phyloP scores from a whole-genome alignment of 2,329 filamentous ascomycete genomes.

The Juglanconis sp. region DNA sequence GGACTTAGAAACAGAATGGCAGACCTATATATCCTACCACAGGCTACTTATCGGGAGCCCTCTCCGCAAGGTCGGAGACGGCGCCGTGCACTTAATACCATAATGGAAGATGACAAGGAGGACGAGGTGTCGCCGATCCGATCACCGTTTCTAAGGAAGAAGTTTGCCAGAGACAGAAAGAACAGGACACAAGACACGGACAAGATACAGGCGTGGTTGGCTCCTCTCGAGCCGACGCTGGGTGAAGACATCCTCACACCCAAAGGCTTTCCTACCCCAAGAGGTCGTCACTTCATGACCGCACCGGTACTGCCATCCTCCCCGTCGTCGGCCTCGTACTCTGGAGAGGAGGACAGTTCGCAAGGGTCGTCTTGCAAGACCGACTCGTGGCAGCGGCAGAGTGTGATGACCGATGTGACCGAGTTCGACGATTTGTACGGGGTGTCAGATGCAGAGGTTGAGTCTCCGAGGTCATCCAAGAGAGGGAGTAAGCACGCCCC shows the following conservation, averaged over 20 bases:
- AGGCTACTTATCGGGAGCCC: constrained; percentile 36
- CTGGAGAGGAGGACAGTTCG: constrained; percentile 33
- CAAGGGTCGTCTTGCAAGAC: constrained; percentile 51
- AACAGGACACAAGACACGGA: constrained; percentile 31
- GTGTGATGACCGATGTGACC: constrained; percentile 61
- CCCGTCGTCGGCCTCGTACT: constrained; percentile 50
- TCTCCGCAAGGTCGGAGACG: constrained; percentile 56
- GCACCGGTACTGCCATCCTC: constrained; percentile 62
- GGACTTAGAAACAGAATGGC: constrained; percentile 42
- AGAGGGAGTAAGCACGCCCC: constrained; percentile 29
- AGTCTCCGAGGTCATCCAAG: constrained; percentile 37
- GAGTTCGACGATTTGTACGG: constrained; percentile 89
- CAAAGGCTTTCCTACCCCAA: constrained; percentile 70
- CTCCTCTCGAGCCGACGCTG: constrained; percentile 43
- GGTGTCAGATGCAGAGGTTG: constrained; percentile 73
- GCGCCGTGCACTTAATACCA: constrained; percentile 58
- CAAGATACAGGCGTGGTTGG: constrained; percentile 57
- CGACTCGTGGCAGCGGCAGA: constrained; percentile 61
- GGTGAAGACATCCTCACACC: constrained; percentile 15
- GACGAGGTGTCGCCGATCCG: constrained; percentile 25
- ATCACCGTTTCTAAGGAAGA: constrained; percentile 27
- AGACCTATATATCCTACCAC: constrained; percentile 38
- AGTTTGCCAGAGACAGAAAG: constrained; percentile 24
- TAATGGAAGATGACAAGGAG: constrained; percentile 57
- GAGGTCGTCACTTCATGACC: constrained; percentile 62